phyloP scores from a whole-genome alignment of 2,329 filamentous ascomycete species.

The Xylariaceae sp. region DNA sequence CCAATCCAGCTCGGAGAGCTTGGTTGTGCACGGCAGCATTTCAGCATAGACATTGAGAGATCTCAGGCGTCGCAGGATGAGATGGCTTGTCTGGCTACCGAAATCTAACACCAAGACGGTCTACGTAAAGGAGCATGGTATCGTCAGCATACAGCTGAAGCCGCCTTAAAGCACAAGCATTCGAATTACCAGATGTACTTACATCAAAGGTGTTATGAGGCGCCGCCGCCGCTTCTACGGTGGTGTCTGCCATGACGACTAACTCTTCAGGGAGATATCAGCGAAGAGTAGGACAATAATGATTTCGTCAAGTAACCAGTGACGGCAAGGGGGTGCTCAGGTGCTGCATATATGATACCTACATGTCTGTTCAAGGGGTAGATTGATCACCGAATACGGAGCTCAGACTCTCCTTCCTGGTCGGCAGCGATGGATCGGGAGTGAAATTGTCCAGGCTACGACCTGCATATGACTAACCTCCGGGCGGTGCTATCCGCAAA shows the following conservation, averaged over 20 bases:
- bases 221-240: slow-evolving; percentile 23
- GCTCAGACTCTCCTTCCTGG: too few species aligned
- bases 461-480: too few species aligned
- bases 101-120: slow-evolving; percentile 71
- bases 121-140: slow-evolving; percentile 38
- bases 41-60: slow-evolving; percentile 76
- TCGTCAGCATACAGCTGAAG: slow-evolving; percentile 4
- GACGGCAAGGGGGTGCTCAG: too few species aligned
- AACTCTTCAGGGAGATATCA: too few species aligned
- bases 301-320: too few species aligned
- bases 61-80: slow-evolving; percentile 70
- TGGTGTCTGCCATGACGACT: slow-evolving; percentile 7
- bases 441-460: too few species aligned
- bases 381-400: too few species aligned
- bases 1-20: slow-evolving; percentile 68
- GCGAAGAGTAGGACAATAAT: too few species aligned
- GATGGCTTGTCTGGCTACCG: slow-evolving; percentile 61
- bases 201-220: slow-evolving; percentile 37
- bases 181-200: slow-evolving; percentile 15
- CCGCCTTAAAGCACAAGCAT: not conserved
- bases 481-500: too few species aligned
- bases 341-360: too few species aligned
- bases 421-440: too few species aligned
- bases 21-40: slow-evolving; percentile 82
- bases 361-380: too few species aligned